phyloP scores from a whole-genome alignment of 2,329 filamentous ascomycete genomes.

The Uncinocarpus reesii region DNA sequence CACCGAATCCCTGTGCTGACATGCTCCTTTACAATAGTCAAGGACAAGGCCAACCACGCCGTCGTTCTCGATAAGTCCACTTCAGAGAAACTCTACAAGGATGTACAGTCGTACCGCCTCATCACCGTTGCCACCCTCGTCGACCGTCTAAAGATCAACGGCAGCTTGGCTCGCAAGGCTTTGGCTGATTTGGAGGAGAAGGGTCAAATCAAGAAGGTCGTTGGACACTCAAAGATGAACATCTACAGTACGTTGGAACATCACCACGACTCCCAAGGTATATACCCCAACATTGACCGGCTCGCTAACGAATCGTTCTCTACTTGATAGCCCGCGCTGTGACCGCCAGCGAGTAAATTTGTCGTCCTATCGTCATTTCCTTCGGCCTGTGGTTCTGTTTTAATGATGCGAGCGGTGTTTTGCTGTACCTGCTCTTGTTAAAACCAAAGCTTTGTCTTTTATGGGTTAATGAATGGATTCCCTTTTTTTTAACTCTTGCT shows the following conservation, averaged over 20 bases:
- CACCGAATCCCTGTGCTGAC: slow-evolving; percentile 19
- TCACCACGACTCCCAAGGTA: neutral
- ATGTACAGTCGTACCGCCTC: slow-evolving; percentile 99
- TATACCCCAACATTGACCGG: neutral
- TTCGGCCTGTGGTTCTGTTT: slow-evolving; percentile 6
- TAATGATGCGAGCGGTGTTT: slow-evolving; percentile 9
- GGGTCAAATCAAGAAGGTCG: slow-evolving; percentile 96
- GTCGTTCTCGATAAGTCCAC: slow-evolving; percentile 98
- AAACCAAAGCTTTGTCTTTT: slow-evolving; percentile 12
- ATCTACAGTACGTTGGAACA: slow-evolving; percentile 71
- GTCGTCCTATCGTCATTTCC: slow-evolving; percentile 6
- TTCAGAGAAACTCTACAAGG: slow-evolving; percentile 98
- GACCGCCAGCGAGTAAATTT: slow-evolving; percentile 24
- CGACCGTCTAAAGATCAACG: slow-evolving; percentile 99
- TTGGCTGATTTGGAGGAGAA: slow-evolving; percentile 92
- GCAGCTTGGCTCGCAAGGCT: slow-evolving; percentile 83
- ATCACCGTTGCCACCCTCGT: slow-evolving; percentile 97
- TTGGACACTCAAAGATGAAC: slow-evolving; percentile 92
- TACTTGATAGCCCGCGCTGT: slow-evolving; percentile 32
- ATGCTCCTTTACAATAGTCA: slow-evolving; percentile 55
- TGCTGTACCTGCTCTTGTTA: slow-evolving; percentile 3
- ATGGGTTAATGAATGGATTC: slow-evolving; percentile 13
- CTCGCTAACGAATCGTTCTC: neutral
- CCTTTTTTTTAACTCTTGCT: slow-evolving; percentile 1
- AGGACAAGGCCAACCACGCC: slow-evolving; percentile 99